Evolutionary conservation across 805 yeast genomes (phyloP).

Genomic region (Candida chilensis): DNA sequence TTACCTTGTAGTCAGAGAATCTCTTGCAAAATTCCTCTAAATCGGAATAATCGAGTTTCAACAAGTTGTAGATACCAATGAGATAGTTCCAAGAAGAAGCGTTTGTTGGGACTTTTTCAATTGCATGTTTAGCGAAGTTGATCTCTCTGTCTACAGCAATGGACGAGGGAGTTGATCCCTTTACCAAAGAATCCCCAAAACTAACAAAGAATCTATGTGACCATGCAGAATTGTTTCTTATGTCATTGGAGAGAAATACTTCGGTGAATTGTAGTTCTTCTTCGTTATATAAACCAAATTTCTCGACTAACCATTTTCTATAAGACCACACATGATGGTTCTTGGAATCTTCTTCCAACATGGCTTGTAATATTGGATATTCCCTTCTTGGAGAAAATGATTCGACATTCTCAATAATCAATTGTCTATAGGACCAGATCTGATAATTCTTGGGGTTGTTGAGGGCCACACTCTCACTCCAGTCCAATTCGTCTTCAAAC

Average conservation of each 20-base stretch:
- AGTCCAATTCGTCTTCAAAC: constrained; percentile 51
- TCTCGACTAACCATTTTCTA: constrained; percentile 69
- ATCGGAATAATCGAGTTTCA: constrained; percentile 15
- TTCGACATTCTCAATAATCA: constrained; percentile 31
- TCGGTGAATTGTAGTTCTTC: constrained; percentile 46
- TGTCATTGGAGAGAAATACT: constrained; percentile 45
- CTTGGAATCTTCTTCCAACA: constrained; percentile 74
- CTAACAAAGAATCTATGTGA: constrained; percentile 64
- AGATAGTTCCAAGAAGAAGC: constrained; percentile 83
- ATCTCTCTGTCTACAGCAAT: constrained; percentile 36
- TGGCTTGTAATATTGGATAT: constrained; percentile 49
- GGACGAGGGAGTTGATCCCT: constrained; percentile 4
- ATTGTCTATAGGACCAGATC: constrained; percentile 90
- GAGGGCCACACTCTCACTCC: constrained; percentile 72
- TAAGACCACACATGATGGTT: constrained; percentile 98
- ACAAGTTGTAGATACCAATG: constrained; percentile 38
- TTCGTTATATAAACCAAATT: constrained; percentile 36
- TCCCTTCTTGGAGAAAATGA: constrained; percentile 43
- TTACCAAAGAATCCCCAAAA: constrained; percentile 12
- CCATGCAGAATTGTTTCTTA: constrained; percentile 93
- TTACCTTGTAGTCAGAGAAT: constrained; percentile 23
- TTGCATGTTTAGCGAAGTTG: constrained; percentile 36
- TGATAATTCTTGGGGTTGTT: constrained; percentile 88
- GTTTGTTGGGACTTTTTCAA: constrained; percentile 66
- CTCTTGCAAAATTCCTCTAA: constrained; percentile 35